Base-by-base conservation (phyloP, 345 rosid genomes). In the Syzygium grande region DNA sequence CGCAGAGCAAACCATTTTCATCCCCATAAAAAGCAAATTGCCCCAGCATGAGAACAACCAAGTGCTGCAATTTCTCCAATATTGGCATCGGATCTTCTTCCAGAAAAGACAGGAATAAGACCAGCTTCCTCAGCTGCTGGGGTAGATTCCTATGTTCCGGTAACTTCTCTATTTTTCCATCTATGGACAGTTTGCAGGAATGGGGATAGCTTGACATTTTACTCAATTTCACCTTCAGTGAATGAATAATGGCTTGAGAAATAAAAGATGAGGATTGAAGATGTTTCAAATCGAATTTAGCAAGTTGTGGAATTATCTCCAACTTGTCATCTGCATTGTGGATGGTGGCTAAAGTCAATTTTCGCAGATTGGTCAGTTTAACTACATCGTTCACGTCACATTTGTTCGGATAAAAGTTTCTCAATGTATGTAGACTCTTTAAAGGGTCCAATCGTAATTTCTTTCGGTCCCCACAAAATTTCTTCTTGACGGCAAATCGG, bases 21-120 rank as follows among this genome's bases (percentile, higher is more conserved):
- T 91, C 52, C 93, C 95, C 27, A 51, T 43, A 27, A 89, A 92
- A 11, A 89, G 85, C 11, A 84, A 49, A 30, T 0, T 0, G n/a
- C 87, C 89, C 68, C 19, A 88, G 88, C 30, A 87, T 78, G 43
- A 93, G 87, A 63, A 87, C 77, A 63, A 89, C 87, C 51, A 93
- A 88, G 89, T 56, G 84, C 11, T 86, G 91, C 89, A 94, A 84
- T 90, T 87, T 93, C 89, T 89, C 93, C 38, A 93, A 88, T 30
- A 88, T 90, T 61, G 78, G 87, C 93, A 94, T 93, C 21, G 93
- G 94, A 80, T 91, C 95, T 58, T 91, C 93, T 4, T 15, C 7
- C 43, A 94, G 88, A 17, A 21, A 46, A 23, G 95, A 91, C 34
- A 88, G 52, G 55, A 87, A 80, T 52, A 93, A 77, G 58, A 89